Base-by-base conservation (phyloP, 2,329 filamentous ascomycete species). In the Colletotrichum eremochloae region DNA sequence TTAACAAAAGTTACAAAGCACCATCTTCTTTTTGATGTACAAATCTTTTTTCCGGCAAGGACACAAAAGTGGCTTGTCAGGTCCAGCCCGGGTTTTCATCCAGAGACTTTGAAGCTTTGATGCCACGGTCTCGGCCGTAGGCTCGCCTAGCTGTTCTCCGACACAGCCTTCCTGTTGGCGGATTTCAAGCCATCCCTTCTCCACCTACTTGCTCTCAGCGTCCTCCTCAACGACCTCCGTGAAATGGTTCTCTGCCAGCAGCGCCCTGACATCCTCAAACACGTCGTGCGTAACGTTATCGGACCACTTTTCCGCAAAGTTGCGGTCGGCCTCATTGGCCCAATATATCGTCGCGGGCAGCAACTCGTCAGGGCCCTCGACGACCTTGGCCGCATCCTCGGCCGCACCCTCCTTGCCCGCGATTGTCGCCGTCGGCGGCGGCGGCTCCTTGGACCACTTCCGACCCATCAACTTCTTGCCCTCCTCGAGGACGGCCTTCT, bases 221-320 rank as follows among this genome's bases (percentile, higher is more conserved):
- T 75, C n/a, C 62, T 55, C 62, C 38, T 63, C 48, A 14, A 53
- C 50, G 20, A 38, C 50, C 20, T 63, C 42, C 18, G 56, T 70
- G 15, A 65, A 67, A 20, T 46, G 63, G 38, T 64, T 63, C 50
- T 24, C 55, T 20, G 44, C 53, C 36, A 61, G 31, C 20, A 48
- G 31, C 24, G 67, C 63, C 33, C 55, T 64, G 50, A 44, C 38
- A 18, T 63, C 38, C 33, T 68, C 65, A 38, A 87, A 78, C 42
- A 85, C 74, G 12, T 82, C 78, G 75, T 90, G 88, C n/a, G 78
- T 80, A 74, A 90, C 88, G 68, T 90, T 90, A 9, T 76, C 72
- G 9, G 88, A 79, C 88, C 88, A 90, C 24, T 77, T 71, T 75
- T 80, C 73, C 0, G 88, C 88, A 72, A 83, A 86, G 42, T 83